A percentile compares a stretch with the other conserved stretches of the same genome.
Evolutionary conservation across 106 monocot species (phyloP).

Genomic region (Vanilla planifolia): DNA sequence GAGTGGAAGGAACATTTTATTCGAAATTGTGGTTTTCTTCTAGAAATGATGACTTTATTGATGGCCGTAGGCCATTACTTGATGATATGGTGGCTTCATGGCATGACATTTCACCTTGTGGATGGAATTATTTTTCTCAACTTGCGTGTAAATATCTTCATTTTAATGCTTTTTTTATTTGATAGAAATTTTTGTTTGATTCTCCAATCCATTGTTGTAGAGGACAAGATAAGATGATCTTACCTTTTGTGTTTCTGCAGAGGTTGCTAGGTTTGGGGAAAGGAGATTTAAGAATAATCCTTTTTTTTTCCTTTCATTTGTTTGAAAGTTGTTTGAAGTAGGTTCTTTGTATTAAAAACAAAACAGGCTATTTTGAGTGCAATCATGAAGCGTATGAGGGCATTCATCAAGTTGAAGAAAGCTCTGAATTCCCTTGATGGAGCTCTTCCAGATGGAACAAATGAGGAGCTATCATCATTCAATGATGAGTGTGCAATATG

Average conservation of each 20-base stretch:
- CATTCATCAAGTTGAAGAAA: constrained; percentile 65
- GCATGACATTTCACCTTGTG: constrained; percentile 83
- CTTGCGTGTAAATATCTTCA: constrained; percentile 53
- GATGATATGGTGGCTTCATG: constrained; percentile 87
- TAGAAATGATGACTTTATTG: constrained; percentile 66
- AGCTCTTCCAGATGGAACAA: constrained; percentile 87
- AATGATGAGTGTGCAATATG: constrained; percentile 99
- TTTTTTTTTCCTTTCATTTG: not conserved
- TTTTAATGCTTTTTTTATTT: not conserved
- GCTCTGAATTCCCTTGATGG: constrained; percentile 77
- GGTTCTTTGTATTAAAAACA: not conserved
- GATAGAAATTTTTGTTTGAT: not conserved
- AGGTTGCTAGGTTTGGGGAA: not conserved
- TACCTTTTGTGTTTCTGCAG: too few relatives aligned
- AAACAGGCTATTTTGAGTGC: constrained; percentile 63
- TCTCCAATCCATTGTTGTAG: not conserved
- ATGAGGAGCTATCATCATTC: constrained; percentile 70
- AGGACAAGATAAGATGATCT: too few relatives aligned
- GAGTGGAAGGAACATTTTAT: constrained; percentile 69
- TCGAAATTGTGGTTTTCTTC: constrained; percentile 74
- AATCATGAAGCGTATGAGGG: constrained; percentile 62
- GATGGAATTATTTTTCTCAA: constrained; percentile 87
- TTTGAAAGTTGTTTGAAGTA: not conserved
- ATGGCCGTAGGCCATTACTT: constrained; percentile 86
- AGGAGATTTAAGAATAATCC: too few relatives aligned